A percentile compares a stretch with the other conserved stretches of the same genome.
Evolutionary conservation across 2,329 filamentous ascomycete genomes (phyloP).

Genomic region (Colletotrichum eremochloae): DNA sequence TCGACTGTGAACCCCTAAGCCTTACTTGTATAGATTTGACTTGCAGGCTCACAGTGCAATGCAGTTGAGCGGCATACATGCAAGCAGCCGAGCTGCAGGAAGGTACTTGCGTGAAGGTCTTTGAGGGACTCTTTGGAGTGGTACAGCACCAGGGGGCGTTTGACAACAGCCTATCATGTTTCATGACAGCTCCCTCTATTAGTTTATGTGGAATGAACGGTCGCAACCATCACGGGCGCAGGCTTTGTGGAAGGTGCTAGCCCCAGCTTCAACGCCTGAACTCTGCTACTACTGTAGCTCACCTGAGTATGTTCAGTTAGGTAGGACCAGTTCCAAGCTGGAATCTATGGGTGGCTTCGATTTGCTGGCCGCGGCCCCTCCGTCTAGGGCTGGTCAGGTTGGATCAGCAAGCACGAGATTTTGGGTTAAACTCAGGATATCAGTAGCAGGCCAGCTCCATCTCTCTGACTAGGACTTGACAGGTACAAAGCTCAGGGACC

Average conservation of each 20-base stretch:
- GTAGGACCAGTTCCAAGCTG: not conserved
- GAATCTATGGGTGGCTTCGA: not conserved
- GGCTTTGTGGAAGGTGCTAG: not conserved
- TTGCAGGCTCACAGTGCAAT: not conserved
- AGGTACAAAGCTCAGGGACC: not conserved
- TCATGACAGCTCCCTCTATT: not conserved
- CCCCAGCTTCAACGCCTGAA: not conserved
- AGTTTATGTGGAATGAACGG: not conserved
- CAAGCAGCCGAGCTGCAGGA: not conserved
- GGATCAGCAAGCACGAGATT: not conserved
- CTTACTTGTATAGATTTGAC: not conserved
- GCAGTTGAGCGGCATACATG: not conserved
- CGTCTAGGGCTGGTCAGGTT: not conserved
- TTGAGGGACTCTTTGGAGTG: slow-evolving; percentile 1
- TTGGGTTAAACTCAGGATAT: slow-evolving; percentile 36
- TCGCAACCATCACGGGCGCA: not conserved
- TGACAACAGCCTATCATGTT: not conserved
- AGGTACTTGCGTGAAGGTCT: not conserved
- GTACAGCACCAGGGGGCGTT: not conserved
- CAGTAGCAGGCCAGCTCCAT: slow-evolving; percentile 13
- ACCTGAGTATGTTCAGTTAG: not conserved
- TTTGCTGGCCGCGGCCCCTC: not conserved
- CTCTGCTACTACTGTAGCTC: not conserved
- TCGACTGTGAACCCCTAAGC: too few species aligned
- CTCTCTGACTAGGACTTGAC: not conserved